Conservation (phyloP, 1,284 basidiomycete genomes). For the Cryptococcus sp. region DNA sequence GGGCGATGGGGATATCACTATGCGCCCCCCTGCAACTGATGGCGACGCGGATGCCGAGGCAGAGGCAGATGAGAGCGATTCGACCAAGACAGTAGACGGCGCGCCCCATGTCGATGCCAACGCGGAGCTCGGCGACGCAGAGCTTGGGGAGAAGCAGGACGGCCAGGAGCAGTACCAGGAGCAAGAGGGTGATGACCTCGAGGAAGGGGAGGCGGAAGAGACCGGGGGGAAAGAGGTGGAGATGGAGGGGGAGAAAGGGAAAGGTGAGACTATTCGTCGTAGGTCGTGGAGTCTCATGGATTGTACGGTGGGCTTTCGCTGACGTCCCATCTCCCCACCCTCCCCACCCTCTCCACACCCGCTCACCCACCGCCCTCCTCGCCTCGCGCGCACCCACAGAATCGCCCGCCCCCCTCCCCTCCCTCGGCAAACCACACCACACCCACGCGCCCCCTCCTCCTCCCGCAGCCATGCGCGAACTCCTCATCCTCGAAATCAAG, state of each 20-base stretch:
- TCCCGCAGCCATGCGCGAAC: constrained; percentile 53
- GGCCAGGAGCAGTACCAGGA: constrained; percentile 1
- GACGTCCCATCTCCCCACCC: neutral
- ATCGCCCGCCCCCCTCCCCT: constrained; percentile 11
- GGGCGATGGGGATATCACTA: constrained; percentile 13
- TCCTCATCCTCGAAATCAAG: constrained; percentile 57
- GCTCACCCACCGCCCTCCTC: constrained; percentile 11
- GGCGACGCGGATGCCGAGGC: neutral
- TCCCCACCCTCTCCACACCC: neutral
- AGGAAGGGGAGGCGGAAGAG: constrained; percentile 4
- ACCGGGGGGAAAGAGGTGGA: constrained; percentile 3
- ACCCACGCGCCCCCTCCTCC: constrained; percentile 45
- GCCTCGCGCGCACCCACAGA: too few relatives aligned
- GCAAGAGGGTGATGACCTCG: constrained; percentile 4
- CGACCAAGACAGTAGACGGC: neutral
- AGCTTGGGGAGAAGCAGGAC: constrained; percentile 3
- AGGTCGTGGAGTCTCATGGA: neutral
- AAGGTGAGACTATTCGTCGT: neutral
- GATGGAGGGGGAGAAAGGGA: neutral
- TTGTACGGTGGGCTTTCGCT: neutral
- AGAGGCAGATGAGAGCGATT: constrained; percentile 2
- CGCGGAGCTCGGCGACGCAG: constrained; percentile 6
- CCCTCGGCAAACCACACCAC: constrained; percentile 7
- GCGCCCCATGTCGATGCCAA: neutral
- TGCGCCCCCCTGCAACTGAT: constrained; percentile 9